phyloP scores from a whole-genome alignment of 2,329 filamentous ascomycete species.

The Colletotrichum endophyticum region DNA sequence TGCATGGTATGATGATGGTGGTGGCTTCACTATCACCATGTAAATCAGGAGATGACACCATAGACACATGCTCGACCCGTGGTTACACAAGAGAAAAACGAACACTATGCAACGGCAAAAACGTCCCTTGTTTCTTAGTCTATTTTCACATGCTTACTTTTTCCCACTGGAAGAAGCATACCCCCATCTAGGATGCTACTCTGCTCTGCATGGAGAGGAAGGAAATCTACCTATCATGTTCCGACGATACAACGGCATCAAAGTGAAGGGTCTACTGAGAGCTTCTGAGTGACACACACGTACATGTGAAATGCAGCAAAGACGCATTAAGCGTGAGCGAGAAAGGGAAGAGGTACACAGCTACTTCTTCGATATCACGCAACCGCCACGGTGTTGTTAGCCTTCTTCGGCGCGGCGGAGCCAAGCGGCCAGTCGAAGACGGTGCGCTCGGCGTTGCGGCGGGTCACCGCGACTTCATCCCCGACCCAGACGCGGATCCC shows the following conservation, averaged over 20 bases:
- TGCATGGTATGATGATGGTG: not conserved
- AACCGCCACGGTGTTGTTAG: not conserved
- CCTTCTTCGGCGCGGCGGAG: not conserved
- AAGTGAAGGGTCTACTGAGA: not conserved
- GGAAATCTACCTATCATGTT: not conserved
- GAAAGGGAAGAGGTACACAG: not conserved
- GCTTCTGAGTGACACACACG: not conserved
- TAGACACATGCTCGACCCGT: not conserved
- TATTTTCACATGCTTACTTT: not conserved
- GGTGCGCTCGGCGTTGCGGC: constrained; percentile 54
- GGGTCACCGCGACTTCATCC: constrained; percentile 59
- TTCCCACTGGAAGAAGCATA: not conserved
- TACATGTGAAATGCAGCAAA: not conserved
- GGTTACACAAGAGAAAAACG: not conserved
- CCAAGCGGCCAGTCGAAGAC: constrained; percentile 55
- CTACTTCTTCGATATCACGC: not conserved
- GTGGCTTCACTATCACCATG: not conserved
- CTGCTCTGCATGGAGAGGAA: not conserved
- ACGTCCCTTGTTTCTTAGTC: not conserved
- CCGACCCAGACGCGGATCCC: constrained; percentile 52
- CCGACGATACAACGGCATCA: not conserved
- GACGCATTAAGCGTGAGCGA: not conserved
- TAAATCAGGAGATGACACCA: not conserved
- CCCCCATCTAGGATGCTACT: not conserved
- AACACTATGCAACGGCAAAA: not conserved